phyloP scores from a whole-genome alignment of 164 flowering plant genomes.

The Paratinospora sagittata region DNA sequence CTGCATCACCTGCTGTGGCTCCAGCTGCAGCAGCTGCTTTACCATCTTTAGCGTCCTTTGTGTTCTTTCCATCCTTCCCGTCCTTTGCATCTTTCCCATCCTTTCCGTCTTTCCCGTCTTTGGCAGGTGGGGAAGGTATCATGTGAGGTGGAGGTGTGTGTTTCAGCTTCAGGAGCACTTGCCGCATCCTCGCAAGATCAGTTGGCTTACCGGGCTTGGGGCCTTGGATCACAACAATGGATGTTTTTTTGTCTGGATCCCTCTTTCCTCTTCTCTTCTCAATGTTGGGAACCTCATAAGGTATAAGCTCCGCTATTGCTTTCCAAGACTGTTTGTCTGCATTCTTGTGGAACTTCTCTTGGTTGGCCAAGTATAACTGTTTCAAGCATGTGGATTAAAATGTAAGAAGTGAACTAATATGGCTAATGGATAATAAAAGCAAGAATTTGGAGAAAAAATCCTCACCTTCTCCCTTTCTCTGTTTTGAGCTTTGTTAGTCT shows the following conservation, averaged over 20 bases:
- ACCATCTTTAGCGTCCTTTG: slow-evolving; percentile 21
- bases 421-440: not conserved
- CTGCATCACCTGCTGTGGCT: slow-evolving; percentile 22
- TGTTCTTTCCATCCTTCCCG: slow-evolving; percentile 27
- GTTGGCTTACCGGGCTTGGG: slow-evolving; percentile 97
- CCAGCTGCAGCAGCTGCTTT: slow-evolving; percentile 32
- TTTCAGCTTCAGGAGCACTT: slow-evolving; percentile 76
- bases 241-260: slow-evolving; percentile 80
- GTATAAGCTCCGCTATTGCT: slow-evolving; percentile 82
- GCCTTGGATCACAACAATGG: slow-evolving; percentile 69
- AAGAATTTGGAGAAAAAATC: not conserved
- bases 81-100: slow-evolving; percentile 35
- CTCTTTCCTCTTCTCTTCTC: slow-evolving; percentile 84
- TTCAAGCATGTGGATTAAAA: slow-evolving; percentile 5
- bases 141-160: slow-evolving; percentile 89
- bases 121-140: slow-evolving; percentile 65
- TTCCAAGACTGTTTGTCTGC: slow-evolving; percentile 95
- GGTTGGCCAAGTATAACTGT: slow-evolving; percentile 66
- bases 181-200: slow-evolving; percentile 84
- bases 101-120: slow-evolving; percentile 20
- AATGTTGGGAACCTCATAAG: slow-evolving; percentile 71
- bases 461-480: slow-evolving; percentile 89
- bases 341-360: slow-evolving; percentile 86
- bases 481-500: slow-evolving; percentile 62
- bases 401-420: not conserved